Base-by-base conservation (phyloP, 1,284 basidiomycete genomes). In the Ustilago sp. region DNA sequence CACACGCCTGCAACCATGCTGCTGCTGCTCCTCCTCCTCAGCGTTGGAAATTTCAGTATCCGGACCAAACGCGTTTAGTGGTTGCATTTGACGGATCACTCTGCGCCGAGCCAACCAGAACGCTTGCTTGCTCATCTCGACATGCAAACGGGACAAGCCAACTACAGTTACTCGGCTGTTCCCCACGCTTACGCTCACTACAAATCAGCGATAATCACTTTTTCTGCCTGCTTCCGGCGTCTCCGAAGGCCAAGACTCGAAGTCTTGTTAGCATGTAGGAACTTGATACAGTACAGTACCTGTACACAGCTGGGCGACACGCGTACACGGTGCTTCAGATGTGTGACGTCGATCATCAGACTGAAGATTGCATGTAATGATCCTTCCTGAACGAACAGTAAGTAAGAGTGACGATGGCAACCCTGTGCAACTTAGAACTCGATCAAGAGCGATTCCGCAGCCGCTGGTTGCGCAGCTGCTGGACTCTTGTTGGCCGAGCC, bases 361-460 rank as follows among this genome's bases (percentile, higher is more conserved):
- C n/a, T 45, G n/a, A 19, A 19, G 43, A 50, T 50, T 50, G 28
- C 28, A 50, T 50, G 6, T 7, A 50, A 32, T 32, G 23, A 32
- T 31, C 28, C 11, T 12, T n/a, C 15, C 48, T 8, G 28, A 50
- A 13, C 1, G 28, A 32, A 50, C 31, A 28, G 31, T 6, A 11
- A 17, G 15, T 15, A 23, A 12, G 50, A 3, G 4, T 43, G 54
- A 31, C 15, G 48, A 32, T 32, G 28, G 11, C 13, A n/a, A 50
- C 31, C 48, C n/a, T 45, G 11, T 45, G 17, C 7, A 19, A 19
- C 53, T 66, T 34, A 78, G 63, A 78, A 72, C 59, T 78, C 68
- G 50, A 78, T 78, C 72, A 78, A 55, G n/a, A 72, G 71, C 48
- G 69, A 55, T 59, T 78, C 76, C 28, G 59, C 38, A 28, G 61